Base-by-base conservation (phyloP, 78 protist genomes). In the Planoprotostelium fungivorum region DNA sequence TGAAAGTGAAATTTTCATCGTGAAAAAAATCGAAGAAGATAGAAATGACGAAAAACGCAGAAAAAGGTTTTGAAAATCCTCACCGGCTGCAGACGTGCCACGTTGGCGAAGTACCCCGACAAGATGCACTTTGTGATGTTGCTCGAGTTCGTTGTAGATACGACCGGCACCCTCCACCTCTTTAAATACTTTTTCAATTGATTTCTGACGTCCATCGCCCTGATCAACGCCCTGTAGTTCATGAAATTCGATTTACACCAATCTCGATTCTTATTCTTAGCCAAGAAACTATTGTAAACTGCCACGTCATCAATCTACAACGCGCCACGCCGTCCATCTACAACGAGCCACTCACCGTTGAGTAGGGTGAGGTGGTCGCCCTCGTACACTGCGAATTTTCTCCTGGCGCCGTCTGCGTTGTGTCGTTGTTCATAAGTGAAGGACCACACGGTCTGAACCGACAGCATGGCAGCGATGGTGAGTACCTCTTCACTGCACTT, bases 301-400 rank as follows among this genome's bases (percentile, higher is more conserved):
- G n/a, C 29, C 37, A n/a, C 84, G 0, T 36, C 38, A n/a, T 28
- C 38, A 38, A 36, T 83, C 34, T 35, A 36, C n/a, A 35, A 84
- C 25, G 36, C 36, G 91, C 28, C 38, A 84, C 29, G 16, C n/a
- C 29, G 34, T 9, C 84, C 51, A 25, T 88, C n/a, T 88, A 23
- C 92, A 38, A 51, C 63, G 16, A 38, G 73, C 0, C 1, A 86
- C 86, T 29, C 63, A 38, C 89, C 96, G 35, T 96, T 96, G 36
- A 95, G 86, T 16, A 97, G 94, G 0, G 98, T 95, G 84, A 97
- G 38, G 38, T 96, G 97, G 90, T 97, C 99, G 35, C 98, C 97
- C 83, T 96, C 97, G 35, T 90, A 63, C 35, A 90, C 94, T 0
- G 96, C 88, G 73, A 97, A 90, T 38, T 25, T 35, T 37, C 84